These are phyloP conservation scores for Cercospora brassicicola DNA, from an alignment of 2,329 filamentous ascomycete species.

Conservation along the genomic window DNA sequence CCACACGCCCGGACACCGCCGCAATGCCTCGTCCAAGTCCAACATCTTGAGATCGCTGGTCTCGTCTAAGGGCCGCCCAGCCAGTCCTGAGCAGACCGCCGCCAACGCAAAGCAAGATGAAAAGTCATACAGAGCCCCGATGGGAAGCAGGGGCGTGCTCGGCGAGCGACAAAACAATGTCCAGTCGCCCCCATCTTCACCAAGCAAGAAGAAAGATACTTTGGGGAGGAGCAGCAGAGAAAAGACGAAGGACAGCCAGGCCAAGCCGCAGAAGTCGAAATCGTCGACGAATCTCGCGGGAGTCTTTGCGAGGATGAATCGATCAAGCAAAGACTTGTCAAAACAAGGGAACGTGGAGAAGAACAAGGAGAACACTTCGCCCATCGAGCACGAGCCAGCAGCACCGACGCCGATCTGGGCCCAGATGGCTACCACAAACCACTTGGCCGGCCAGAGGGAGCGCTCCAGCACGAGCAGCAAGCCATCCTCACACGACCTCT, in stretches of 20 bases:
- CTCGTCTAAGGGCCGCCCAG: conserved; percentile 48
- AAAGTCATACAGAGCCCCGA: conserved; percentile 39
- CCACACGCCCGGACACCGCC: conserved; percentile 22
- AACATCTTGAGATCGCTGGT: conserved; percentile 57
- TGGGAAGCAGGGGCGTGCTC: conserved; percentile 39
- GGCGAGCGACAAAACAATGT: conserved; percentile 38
- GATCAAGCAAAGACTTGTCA: conserved; percentile 63
- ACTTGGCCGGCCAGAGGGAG: conserved; percentile 29
- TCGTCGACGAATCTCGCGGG: conserved; percentile 79
- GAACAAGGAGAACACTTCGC: conserved; percentile 81
- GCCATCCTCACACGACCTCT: conserved; percentile 45
- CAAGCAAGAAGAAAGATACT: conserved; percentile 29
- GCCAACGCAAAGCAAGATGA: conserved; percentile 33
- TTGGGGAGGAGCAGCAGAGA: conserved; percentile 35
- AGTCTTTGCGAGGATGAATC: conserved; percentile 70
- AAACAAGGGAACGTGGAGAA: conserved; percentile 54
- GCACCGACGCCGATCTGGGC: conserved; percentile 72
- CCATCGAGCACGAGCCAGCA: conserved; percentile 47
- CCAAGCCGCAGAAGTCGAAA: conserved; percentile 65
- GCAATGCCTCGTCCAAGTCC: conserved; percentile 40
- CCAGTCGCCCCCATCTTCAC: conserved; percentile 37
- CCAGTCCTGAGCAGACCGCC: conserved; percentile 49
- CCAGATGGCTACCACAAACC: conserved; percentile 60
- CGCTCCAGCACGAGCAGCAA: conserved; percentile 50
- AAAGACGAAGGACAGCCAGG: conserved; percentile 44